These are phyloP conservation scores for Epichloe coenophiala DNA, from an alignment of 2,329 filamentous ascomycete species.

Conservation along the genomic window DNA sequence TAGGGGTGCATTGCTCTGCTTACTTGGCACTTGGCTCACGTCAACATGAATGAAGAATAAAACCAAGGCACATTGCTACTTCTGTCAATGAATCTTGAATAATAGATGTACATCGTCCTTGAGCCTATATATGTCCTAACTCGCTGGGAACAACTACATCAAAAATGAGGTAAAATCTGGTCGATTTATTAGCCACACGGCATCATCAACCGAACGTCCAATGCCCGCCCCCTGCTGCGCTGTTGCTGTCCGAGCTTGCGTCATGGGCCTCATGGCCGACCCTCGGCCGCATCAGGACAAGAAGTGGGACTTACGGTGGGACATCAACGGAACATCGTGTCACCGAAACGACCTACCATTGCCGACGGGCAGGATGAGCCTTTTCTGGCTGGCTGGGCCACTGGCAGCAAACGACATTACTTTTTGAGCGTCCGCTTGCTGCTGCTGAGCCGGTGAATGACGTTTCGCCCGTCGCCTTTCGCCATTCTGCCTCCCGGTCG, in stretches of 20 bases:
- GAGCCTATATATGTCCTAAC: too few species aligned
- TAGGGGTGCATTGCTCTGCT: background rate
- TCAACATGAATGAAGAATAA: background rate
- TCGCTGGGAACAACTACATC: too few species aligned
- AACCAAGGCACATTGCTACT: too few species aligned
- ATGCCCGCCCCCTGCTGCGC: too few species aligned
- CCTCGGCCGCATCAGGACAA: background rate
- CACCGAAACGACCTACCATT: background rate
- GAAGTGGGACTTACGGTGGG: too few species aligned
- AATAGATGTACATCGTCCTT: too few species aligned
- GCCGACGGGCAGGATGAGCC: background rate
- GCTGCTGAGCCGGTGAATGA: slow-evolving; percentile 36
- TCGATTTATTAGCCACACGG: too few species aligned
- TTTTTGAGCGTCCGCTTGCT: background rate
- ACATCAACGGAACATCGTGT: background rate
- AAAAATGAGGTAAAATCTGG: too few species aligned
- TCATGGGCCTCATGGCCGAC: too few species aligned
- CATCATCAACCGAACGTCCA: background rate
- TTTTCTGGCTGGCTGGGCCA: background rate
- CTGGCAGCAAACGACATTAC: slow-evolving; percentile 1
- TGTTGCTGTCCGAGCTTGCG: too few species aligned
- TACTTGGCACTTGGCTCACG: background rate
- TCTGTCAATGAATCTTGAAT: too few species aligned
- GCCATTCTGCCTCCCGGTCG: slow-evolving; percentile 18
- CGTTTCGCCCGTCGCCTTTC: slow-evolving; percentile 1